These are phyloP conservation scores for Penicillium cosmopolitanum DNA, from an alignment of 495 filamentous ascomycete genomes.

Conservation along the genomic window DNA sequence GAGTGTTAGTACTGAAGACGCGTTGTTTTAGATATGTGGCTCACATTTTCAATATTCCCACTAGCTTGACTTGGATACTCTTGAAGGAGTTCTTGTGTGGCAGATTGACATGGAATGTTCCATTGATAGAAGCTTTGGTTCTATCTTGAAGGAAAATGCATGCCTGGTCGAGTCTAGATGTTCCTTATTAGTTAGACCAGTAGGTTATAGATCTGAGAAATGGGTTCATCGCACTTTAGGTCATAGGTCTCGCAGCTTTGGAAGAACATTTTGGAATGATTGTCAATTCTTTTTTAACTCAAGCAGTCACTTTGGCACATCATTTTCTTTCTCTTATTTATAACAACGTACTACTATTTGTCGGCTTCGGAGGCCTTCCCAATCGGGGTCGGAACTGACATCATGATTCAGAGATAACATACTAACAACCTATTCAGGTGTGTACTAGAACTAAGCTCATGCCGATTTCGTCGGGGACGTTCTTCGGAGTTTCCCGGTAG, in stretches of 20 bases:
- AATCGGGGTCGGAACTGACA: slow-evolving; percentile 14
- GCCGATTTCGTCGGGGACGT: not conserved
- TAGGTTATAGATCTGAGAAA: not conserved
- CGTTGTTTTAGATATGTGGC: not conserved
- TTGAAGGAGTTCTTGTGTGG: slow-evolving; percentile 12
- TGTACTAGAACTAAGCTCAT: too few species aligned
- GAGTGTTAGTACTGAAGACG: too few species aligned
- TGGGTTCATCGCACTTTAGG: not conserved
- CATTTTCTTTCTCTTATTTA: not conserved
- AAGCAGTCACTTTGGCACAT: too few species aligned
- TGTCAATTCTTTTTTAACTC: too few species aligned
- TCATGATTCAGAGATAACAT: too few species aligned
- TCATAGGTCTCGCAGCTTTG: not conserved
- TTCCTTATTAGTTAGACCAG: slow-evolving; percentile 1
- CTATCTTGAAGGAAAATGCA: slow-evolving; percentile 23
- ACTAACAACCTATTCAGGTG: too few species aligned
- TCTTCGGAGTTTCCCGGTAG: not conserved
- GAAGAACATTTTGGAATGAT: not conserved
- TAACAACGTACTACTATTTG: not conserved
- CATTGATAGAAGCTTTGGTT: slow-evolving; percentile 15
- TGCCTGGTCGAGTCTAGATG: slow-evolving; percentile 22
- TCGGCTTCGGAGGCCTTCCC: slow-evolving; percentile 15
- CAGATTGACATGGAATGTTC: slow-evolving; percentile 19
- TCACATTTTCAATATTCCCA: slow-evolving; percentile 24
- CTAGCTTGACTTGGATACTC: slow-evolving; percentile 21